A percentile compares a stretch with the other conserved stretches of the same genome.
Evolutionary conservation across 176 grass and related monocot genomes (phyloP).

Genomic region (Cymbopogon citratus): DNA sequence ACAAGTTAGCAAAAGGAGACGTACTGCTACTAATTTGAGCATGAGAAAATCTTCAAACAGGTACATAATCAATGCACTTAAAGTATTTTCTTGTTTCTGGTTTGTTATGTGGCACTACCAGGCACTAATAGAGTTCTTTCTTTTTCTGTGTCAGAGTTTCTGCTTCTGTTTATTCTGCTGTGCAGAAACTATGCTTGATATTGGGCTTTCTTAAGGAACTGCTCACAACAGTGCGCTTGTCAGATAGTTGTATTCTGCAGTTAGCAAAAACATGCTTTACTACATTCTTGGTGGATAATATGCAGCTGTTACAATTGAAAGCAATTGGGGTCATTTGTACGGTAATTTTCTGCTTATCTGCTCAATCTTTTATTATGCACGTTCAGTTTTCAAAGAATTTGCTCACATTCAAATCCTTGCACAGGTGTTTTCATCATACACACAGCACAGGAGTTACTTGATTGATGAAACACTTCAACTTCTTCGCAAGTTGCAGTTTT

Average conservation of each 20-base stretch:
- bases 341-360: conserved; percentile 43
- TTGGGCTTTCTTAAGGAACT: conserved; percentile 92
- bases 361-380: conserved; percentile 19
- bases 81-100: background rate
- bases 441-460: conserved; percentile 82
- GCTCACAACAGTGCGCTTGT: conserved; percentile 63
- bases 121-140: conserved; percentile 23
- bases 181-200: conserved; percentile 97
- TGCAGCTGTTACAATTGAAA: conserved; percentile 96
- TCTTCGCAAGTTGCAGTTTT: conserved; percentile 90
- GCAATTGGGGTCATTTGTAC: conserved; percentile 78
- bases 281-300: conserved; percentile 92
- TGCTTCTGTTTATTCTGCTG: conserved; percentile 52
- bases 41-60: conserved; percentile 72
- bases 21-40: conserved; percentile 53
- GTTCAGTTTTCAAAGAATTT: conserved; percentile 34
- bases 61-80: conserved; percentile 38
- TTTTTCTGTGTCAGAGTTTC: conserved; percentile 60
- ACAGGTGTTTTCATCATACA: conserved; percentile 86
- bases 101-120: conserved; percentile 6
- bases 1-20: conserved; percentile 76
- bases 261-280: conserved; percentile 98
- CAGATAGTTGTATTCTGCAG: conserved; percentile 95
- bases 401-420: conserved; percentile 27
- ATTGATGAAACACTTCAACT: conserved; percentile 94